Conservation (phyloP, 495 filamentous ascomycete genomes). For the Bacidia gigantensis region DNA sequence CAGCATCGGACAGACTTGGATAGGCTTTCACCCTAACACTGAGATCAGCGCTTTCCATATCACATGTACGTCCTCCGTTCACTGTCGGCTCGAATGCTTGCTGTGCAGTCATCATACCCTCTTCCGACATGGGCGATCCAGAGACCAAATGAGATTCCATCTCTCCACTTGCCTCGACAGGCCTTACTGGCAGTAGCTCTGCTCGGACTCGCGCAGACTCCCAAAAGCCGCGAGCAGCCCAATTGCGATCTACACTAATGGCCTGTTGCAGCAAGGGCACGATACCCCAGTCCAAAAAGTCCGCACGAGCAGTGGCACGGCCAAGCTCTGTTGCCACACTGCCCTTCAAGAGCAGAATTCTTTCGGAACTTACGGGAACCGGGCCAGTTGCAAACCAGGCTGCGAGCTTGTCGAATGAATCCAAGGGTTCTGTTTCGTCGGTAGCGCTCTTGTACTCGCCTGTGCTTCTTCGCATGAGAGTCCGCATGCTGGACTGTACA, state of each 20-base stretch:
- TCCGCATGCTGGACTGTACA: slow-evolving; percentile 27
- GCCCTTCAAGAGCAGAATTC: neutral
- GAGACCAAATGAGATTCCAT: too few species aligned
- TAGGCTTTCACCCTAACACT: too few species aligned
- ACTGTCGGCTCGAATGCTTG: too few species aligned
- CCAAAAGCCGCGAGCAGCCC: neutral
- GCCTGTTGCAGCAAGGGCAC: neutral
- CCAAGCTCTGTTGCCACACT: neutral
- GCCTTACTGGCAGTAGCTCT: too few species aligned
- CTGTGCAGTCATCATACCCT: too few species aligned
- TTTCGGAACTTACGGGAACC: neutral
- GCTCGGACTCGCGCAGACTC: too few species aligned
- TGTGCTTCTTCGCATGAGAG: slow-evolving; percentile 16
- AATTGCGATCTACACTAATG: neutral
- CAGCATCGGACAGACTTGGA: too few species aligned
- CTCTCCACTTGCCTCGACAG: too few species aligned
- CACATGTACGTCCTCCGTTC: too few species aligned
- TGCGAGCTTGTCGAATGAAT: neutral
- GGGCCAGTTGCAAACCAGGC: neutral
- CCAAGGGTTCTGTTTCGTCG: slow-evolving; percentile 2
- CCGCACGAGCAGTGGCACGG: slow-evolving; percentile 4
- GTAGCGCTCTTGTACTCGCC: neutral
- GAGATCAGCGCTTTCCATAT: too few species aligned
- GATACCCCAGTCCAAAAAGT: neutral
- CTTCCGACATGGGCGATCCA: too few species aligned